These are phyloP conservation scores for Gracilaria gracilis DNA, from an alignment of 23 red algal species.

Conservation along the genomic window DNA sequence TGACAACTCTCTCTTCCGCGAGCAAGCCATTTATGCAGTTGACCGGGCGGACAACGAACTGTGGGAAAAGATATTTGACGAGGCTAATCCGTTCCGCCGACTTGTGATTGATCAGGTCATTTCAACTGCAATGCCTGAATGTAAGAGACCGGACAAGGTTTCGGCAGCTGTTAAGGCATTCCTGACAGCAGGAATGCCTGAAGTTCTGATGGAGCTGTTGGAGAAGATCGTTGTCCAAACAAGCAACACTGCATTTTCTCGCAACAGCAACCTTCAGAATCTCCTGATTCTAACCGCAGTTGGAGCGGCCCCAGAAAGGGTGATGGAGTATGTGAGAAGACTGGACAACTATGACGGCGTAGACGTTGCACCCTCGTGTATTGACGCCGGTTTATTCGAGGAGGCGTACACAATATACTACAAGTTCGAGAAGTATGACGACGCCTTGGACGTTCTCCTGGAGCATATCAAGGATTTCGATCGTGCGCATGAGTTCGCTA, in stretches of 20 bases:
- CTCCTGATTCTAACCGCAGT: slow-evolving; percentile 95
- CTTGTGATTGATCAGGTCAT: slow-evolving; percentile 91
- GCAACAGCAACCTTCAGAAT: slow-evolving; percentile 97
- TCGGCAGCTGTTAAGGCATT: slow-evolving; percentile 93
- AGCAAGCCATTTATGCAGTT: slow-evolving; percentile 96
- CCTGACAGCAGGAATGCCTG: slow-evolving; percentile 88
- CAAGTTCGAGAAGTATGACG: slow-evolving; percentile 92
- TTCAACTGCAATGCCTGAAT: slow-evolving; percentile 85
- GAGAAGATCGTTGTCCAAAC: slow-evolving; percentile 97
- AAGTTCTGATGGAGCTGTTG: slow-evolving; percentile 95
- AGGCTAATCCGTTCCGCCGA: slow-evolving; percentile 82
- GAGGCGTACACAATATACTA: slow-evolving; percentile 95
- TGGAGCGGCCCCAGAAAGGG: slow-evolving; percentile 81
- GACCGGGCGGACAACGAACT: slow-evolving; percentile 84
- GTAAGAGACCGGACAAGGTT: slow-evolving; percentile 86
- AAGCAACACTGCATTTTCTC: slow-evolving; percentile 85
- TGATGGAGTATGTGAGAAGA: slow-evolving; percentile 95
- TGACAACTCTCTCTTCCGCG: slow-evolving; percentile 86
- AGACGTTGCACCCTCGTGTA: slow-evolving; percentile 84
- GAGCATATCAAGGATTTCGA: slow-evolving; percentile 95
- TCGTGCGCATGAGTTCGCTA: slow-evolving; percentile 88
- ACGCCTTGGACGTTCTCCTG: slow-evolving; percentile 89
- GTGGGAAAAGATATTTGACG: slow-evolving; percentile 84
- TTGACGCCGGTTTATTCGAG: slow-evolving; percentile 90
- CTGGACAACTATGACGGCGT: slow-evolving; percentile 93